Percentiles rank a stretch among this genome's conserved stretches.
phyloP scores from a whole-genome alignment of 2,329 filamentous ascomycete species.

The Microdochium trichocladiopsis region DNA sequence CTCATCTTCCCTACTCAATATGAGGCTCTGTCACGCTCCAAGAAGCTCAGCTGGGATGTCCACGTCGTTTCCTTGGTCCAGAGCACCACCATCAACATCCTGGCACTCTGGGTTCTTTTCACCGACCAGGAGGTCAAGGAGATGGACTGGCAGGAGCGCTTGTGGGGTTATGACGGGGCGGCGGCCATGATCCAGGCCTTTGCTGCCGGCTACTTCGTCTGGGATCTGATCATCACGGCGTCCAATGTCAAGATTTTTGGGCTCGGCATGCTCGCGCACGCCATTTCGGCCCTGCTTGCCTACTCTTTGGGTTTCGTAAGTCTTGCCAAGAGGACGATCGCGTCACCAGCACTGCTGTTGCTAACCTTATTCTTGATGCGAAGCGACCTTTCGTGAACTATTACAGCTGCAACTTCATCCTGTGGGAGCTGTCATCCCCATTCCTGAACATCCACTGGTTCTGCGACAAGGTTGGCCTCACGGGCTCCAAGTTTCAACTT shows the following conservation, averaged over 20 bases:
- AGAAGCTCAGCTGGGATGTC: slow-evolving; percentile 75
- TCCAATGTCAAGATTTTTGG: slow-evolving; percentile 67
- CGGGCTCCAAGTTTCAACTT: slow-evolving; percentile 65
- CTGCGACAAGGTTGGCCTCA: slow-evolving; percentile 79
- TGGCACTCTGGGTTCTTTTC: slow-evolving; percentile 70
- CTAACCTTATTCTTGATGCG: slow-evolving; percentile 1
- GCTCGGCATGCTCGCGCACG: slow-evolving; percentile 70
- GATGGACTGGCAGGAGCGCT: slow-evolving; percentile 60
- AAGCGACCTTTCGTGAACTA: slow-evolving; percentile 80
- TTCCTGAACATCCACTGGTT: slow-evolving; percentile 92
- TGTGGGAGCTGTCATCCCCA: slow-evolving; percentile 80
- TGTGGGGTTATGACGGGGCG: slow-evolving; percentile 73
- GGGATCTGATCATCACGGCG: slow-evolving; percentile 68
- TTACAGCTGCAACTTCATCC: slow-evolving; percentile 73
- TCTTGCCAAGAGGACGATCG: slow-evolving; percentile 9
- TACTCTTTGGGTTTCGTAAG: slow-evolving; percentile 76
- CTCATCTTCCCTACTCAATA: slow-evolving; percentile 59
- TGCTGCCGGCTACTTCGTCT: slow-evolving; percentile 76
- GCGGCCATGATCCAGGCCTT: slow-evolving; percentile 68
- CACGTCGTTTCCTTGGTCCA: slow-evolving; percentile 82
- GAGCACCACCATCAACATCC: slow-evolving; percentile 60
- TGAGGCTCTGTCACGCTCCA: slow-evolving; percentile 50
- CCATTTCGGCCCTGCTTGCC: slow-evolving; percentile 64
- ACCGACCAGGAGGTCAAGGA: slow-evolving; percentile 58
- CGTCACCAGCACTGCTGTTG: slow-evolving; percentile 3